phyloP scores from a whole-genome alignment of 1,284 basidiomycete genomes.

The Tausonia pullulans region DNA sequence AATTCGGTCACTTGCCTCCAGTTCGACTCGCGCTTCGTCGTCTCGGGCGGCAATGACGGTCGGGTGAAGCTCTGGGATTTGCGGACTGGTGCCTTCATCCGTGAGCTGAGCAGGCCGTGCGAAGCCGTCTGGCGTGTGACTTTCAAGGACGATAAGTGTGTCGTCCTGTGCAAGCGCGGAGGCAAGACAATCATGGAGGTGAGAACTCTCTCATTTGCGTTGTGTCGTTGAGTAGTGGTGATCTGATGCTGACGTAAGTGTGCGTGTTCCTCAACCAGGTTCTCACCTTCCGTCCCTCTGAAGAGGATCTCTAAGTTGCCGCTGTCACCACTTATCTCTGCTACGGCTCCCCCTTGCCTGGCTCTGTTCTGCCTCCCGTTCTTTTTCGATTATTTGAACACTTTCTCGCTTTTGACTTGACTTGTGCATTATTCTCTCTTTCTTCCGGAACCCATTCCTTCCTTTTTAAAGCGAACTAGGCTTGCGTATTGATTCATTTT shows the following conservation, averaged over 20 bases:
- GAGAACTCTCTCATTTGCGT: not conserved
- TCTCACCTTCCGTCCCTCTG: slow-evolving; percentile 14
- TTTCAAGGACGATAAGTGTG: slow-evolving; percentile 65
- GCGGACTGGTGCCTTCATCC: slow-evolving; percentile 53
- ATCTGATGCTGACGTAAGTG: not conserved
- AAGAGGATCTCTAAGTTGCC: slow-evolving; percentile 8
- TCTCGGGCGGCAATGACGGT: slow-evolving; percentile 63
- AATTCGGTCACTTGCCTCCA: slow-evolving; percentile 84
- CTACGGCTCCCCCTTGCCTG: too few relatives aligned
- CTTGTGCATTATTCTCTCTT: too few relatives aligned
- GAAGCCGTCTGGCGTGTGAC: slow-evolving; percentile 83
- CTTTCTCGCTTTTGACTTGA: too few relatives aligned
- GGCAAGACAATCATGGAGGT: slow-evolving; percentile 87
- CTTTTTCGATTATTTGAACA: too few relatives aligned
- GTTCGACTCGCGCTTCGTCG: slow-evolving; percentile 62
- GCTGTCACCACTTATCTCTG: not conserved
- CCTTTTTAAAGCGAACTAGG: too few relatives aligned
- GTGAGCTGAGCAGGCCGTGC: slow-evolving; percentile 62
- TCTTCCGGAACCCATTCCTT: too few relatives aligned
- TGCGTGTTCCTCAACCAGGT: not conserved
- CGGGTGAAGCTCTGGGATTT: slow-evolving; percentile 77
- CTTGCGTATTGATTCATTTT: too few relatives aligned
- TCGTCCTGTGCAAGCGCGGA: slow-evolving; percentile 68
- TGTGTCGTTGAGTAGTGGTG: not conserved
- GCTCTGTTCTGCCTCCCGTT: too few relatives aligned